These are phyloP conservation scores for Rhynchospora tenuis DNA, from an alignment of 176 grass and related monocot genomes.

Conservation along the genomic window DNA sequence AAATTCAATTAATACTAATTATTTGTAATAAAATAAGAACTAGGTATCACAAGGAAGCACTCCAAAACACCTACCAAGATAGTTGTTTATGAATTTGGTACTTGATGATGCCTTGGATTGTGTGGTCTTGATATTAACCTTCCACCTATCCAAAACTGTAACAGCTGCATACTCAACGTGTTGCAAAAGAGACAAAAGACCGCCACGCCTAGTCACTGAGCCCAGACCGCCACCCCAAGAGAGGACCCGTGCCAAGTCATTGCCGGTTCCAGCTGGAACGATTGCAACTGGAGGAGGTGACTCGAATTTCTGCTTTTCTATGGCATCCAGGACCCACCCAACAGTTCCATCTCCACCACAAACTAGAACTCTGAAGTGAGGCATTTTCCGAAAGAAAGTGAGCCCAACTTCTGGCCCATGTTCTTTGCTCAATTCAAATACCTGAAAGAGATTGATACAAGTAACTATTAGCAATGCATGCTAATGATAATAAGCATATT, in stretches of 20 bases:
- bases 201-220: constrained; percentile 52
- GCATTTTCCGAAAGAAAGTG: constrained; percentile 56
- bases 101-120: constrained; percentile 39
- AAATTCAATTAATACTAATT: background rate
- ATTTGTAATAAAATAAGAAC: background rate
- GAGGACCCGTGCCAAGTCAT: constrained; percentile 75
- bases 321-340: constrained; percentile 74
- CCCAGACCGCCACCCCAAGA: constrained; percentile 76
- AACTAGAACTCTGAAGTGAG: constrained; percentile 80
- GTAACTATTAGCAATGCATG: background rate
- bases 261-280: constrained; percentile 81
- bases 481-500: background rate
- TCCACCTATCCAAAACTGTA: constrained; percentile 77
- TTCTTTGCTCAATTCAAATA: constrained; percentile 73
- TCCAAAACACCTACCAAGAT: constrained; percentile 51
- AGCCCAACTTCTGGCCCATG: constrained; percentile 76
- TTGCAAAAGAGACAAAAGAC: constrained; percentile 51
- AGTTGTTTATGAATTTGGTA: constrained; percentile 76
- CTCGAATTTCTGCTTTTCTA: constrained; percentile 82
- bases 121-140: constrained; percentile 42
- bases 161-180: constrained; percentile 67
- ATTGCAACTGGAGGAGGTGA: constrained; percentile 71
- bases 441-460: constrained; percentile 24
- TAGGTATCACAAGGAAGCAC: constrained; percentile 8
- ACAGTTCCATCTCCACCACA: constrained; percentile 89